These are phyloP conservation scores for Hanseniaspora uvarum DNA, from an alignment of 1,139 yeast genomes.

Conservation along the genomic window DNA sequence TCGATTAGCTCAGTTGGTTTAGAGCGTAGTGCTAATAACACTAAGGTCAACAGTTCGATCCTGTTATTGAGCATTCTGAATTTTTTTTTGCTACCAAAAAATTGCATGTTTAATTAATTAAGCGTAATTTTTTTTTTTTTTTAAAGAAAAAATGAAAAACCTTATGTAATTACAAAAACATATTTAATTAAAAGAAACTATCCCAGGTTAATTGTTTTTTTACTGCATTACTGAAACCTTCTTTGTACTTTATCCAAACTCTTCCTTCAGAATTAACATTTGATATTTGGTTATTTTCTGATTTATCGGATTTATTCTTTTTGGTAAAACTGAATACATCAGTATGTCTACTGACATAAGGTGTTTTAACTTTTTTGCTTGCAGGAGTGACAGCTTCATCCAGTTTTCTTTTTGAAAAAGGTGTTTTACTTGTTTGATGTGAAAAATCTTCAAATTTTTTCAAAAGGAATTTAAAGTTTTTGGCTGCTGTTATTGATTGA, in stretches of 20 bases:
- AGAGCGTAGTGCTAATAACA: conserved; percentile 17
- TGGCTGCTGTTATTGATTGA: not conserved
- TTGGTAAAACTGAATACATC: not conserved
- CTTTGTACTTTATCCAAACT: conserved; percentile 87
- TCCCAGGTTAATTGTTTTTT: conserved; percentile 75
- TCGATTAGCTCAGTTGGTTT: conserved; percentile 18
- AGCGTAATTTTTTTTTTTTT: no score
- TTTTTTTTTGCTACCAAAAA: not conserved
- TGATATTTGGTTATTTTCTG: not conserved
- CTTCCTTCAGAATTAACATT: conserved; percentile 30
- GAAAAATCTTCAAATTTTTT: conserved; percentile 14
- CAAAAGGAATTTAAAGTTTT: not conserved
- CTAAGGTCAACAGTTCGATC: conserved; percentile 16
- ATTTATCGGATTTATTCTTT: not conserved
- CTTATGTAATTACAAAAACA: not conserved
- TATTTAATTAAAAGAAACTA: conserved; percentile 43
- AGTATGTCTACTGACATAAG: not conserved
- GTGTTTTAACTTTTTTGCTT: not conserved
- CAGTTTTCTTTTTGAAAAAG: not conserved
- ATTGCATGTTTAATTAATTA: not conserved
- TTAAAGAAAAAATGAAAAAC: not conserved
- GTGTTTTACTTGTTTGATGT: not conserved
- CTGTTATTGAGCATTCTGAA: conserved; percentile 15
- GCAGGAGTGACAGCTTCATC: not conserved
- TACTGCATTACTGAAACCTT: conserved; percentile 92